Evolutionary conservation across 768 basidiomycete genomes (phyloP), one percentile per base, ranked within the genome.

Genomic region (Mycena haematopus): DNA sequence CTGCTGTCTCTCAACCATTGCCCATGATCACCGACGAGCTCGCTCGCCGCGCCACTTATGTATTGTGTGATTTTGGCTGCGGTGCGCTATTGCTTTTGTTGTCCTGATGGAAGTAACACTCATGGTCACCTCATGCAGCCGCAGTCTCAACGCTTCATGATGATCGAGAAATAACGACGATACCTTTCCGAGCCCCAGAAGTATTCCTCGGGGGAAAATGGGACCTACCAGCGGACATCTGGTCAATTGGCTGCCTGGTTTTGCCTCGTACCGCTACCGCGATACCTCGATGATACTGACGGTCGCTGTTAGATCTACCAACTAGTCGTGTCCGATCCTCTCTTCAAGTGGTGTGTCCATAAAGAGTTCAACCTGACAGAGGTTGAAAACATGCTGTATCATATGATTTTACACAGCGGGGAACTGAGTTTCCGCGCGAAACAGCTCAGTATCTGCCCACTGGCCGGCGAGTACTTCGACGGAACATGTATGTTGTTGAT

Each of bases 211-310:
- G 63, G 22, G 69, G 69, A 22, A 60, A 62, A 22, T 76, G 73
- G 72, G 67, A 73, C 40, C 60, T 63, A 58, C 68, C 67, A 40
- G 72, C 71, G 9, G 74, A 76, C 54, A 73, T 75, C 40, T 75
- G 75, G 74, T 56, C 72, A 10, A 72, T 73, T 56, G 74, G 74
- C 35, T 76, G 72, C 66, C 55, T 73, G 54, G 75, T 4, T 75
- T 59, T 50, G 58, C 29, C 27, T 35, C 40, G 29, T 29, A 42
- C 33, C 42, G 50, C 40, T 52, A n/a, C n/a, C n/a, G n/a, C 29
- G 25, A 51, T 50, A 25, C 36, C 11, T 33, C 31, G 47, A 51
- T 42, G 47, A 51, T 31, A 36, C 51, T 52, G 50, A 59, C 7
- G 29, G 29, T 35, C 2, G 40, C 49, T 42, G 13, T 49, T 45